A percentile compares a stretch with the other conserved stretches of the same genome.
These are phyloP conservation scores for Basipetospora chlamydospora DNA, from an alignment of 2,329 filamentous ascomycete species.

Conservation along the genomic window DNA sequence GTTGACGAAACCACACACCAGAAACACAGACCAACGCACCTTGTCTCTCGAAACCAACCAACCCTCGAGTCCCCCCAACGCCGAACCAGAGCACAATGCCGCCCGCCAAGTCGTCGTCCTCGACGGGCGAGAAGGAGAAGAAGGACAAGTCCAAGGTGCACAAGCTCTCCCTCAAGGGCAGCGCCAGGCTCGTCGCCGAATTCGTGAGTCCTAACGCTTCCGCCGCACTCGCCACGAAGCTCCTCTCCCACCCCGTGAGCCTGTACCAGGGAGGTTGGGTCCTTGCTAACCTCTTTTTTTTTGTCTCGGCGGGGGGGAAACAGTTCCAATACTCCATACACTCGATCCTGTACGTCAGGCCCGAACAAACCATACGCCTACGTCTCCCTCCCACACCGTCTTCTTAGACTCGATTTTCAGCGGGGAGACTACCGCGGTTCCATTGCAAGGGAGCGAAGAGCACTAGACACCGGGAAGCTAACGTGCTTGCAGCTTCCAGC, in stretches of 20 bases:
- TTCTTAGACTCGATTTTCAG: too few species aligned
- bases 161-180: conserved; percentile 80
- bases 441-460: too few species aligned
- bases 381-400: too few species aligned
- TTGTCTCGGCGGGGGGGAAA: too few species aligned
- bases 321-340: conserved; percentile 97
- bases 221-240: neutral
- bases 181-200: conserved; percentile 78
- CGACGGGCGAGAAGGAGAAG: conserved; percentile 14
- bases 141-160: conserved; percentile 79
- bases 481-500: conserved; percentile 79
- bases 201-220: conserved; percentile 62
- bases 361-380: neutral
- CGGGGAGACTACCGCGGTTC: too few species aligned
- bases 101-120: conserved; percentile 3
- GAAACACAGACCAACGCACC: too few species aligned
- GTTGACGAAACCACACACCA: neutral
- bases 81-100: too few species aligned
- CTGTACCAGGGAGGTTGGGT: too few species aligned
- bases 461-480: too few species aligned
- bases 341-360: conserved; percentile 63
- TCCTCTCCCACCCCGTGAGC: too few species aligned
- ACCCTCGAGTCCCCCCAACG: too few species aligned
- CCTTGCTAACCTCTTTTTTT: neutral
- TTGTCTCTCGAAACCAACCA: too few species aligned